Conservation (phyloP, 1,284 basidiomycete genomes). For the Mycosarcoma mackinlayi region DNA sequence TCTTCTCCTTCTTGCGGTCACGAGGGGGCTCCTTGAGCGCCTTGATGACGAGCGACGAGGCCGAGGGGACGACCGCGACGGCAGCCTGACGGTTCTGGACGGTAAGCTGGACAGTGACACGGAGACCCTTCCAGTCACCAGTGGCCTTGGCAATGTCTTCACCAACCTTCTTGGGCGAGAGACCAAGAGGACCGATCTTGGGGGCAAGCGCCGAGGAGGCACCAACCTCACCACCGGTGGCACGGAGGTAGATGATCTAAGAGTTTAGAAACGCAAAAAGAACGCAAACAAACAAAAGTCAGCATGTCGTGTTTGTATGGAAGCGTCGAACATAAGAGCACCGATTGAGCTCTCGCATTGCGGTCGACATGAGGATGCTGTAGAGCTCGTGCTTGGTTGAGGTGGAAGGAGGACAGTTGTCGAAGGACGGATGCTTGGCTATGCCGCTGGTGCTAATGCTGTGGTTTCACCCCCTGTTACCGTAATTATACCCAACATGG, state of each 20-base stretch:
- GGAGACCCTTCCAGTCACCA: constrained; percentile 98
- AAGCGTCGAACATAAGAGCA: background rate
- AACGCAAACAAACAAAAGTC: constrained; percentile 7
- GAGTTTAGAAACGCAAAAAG: constrained; percentile 49
- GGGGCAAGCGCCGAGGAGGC: constrained; percentile 98
- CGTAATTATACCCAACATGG: too few species aligned
- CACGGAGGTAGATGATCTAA: constrained; percentile 95
- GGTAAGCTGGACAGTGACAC: constrained; percentile 97
- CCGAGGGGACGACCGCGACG: constrained; percentile 96
- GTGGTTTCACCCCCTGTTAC: too few species aligned
- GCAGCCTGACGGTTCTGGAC: constrained; percentile 99
- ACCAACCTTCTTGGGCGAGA: constrained; percentile 99
- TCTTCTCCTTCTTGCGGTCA: constrained; percentile 99
- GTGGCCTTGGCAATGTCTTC: constrained; percentile 99
- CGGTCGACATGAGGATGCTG: constrained; percentile 10
- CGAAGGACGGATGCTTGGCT: background rate
- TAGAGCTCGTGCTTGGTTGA: constrained; percentile 17
- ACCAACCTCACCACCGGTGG: constrained; percentile 99
- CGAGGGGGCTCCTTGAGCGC: constrained; percentile 99
- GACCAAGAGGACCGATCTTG: constrained; percentile 99
- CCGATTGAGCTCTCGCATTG: background rate
- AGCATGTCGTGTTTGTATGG: constrained; percentile 10
- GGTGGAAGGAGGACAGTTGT: too few species aligned
- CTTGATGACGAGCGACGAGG: constrained; percentile 96
- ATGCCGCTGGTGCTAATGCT: too few species aligned